phyloP scores from a whole-genome alignment of 805 yeast genomes.

The Nakazawaea molendinolei region DNA sequence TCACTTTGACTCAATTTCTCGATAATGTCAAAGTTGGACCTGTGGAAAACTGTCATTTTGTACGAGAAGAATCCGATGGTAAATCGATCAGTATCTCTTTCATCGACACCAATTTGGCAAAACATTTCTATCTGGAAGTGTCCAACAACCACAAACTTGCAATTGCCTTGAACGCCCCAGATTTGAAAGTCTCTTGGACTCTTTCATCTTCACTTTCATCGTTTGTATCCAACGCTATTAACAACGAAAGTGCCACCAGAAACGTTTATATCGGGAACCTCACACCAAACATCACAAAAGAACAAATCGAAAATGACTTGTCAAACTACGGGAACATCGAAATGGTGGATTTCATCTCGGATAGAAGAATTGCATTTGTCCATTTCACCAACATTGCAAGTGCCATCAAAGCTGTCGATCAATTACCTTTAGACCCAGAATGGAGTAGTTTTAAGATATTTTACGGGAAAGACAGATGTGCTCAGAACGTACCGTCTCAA shows the following conservation, averaged over 20 bases:
- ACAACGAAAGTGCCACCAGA: conserved; percentile 23
- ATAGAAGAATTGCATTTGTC: conserved; percentile 21
- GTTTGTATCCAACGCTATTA: conserved; percentile 20
- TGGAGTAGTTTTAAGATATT: conserved; percentile 20
- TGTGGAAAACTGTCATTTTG: conserved; percentile 48
- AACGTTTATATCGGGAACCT: conserved; percentile 21
- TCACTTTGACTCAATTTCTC: conserved; percentile 26
- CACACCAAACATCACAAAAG: conserved; percentile 17
- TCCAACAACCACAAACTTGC: conserved; percentile 14
- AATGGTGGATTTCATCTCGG: conserved; percentile 21
- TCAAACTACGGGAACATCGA: conserved; percentile 36
- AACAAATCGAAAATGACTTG: conserved; percentile 24
- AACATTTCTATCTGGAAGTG: conserved; percentile 17
- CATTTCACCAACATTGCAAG: conserved; percentile 40
- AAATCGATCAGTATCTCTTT: conserved; percentile 20
- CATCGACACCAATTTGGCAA: conserved; percentile 17
- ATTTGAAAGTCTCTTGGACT: conserved; percentile 27
- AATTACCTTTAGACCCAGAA: conserved; percentile 21
- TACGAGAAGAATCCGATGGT: conserved; percentile 21
- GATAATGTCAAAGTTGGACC: conserved; percentile 52
- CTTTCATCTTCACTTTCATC: conserved; percentile 18
- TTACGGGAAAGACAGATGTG: conserved; percentile 23
- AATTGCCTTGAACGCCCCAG: conserved; percentile 30
- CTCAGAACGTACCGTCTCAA: conserved; percentile 10
- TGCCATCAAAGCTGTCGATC: conserved; percentile 39